These are phyloP conservation scores for Petunia axillaris DNA, from an alignment of 257 asterid genomes.

Conservation along the genomic window DNA sequence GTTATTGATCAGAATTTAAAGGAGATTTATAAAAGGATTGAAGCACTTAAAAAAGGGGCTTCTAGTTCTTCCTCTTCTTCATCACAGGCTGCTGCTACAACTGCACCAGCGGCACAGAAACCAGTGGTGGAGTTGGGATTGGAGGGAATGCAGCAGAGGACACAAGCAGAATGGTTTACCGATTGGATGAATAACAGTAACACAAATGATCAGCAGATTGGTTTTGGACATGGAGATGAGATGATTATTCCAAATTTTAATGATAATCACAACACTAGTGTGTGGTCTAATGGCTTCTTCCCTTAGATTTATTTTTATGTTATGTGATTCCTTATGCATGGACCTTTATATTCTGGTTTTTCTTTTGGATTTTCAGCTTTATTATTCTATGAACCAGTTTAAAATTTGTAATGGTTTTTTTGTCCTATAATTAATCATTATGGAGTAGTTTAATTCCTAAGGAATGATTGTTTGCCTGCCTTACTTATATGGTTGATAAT, in stretches of 20 bases:
- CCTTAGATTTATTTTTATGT: constrained; percentile 31
- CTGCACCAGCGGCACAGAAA: constrained; percentile 22
- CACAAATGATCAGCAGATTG: constrained; percentile 27
- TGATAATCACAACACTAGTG: constrained; percentile 12
- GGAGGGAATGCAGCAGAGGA: constrained; percentile 39
- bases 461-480: too few relatives aligned
- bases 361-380: neutral
- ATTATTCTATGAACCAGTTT: neutral
- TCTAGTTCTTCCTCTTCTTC: neutral
- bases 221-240: constrained; percentile 30
- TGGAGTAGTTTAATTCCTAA: too few relatives aligned
- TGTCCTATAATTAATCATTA: too few relatives aligned
- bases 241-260: constrained; percentile 22
- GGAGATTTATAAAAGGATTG: constrained; percentile 66
- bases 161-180: constrained; percentile 48
- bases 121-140: constrained; percentile 26
- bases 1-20: constrained; percentile 61
- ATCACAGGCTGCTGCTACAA: neutral
- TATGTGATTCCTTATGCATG: neutral
- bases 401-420: too few relatives aligned
- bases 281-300: constrained; percentile 36
- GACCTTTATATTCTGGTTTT: neutral
- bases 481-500: too few relatives aligned
- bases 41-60: constrained; percentile 43
- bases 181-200: constrained; percentile 45